These are phyloP conservation scores for Trametes coccinea DNA, from an alignment of 768 basidiomycete species.

Conservation along the genomic window DNA sequence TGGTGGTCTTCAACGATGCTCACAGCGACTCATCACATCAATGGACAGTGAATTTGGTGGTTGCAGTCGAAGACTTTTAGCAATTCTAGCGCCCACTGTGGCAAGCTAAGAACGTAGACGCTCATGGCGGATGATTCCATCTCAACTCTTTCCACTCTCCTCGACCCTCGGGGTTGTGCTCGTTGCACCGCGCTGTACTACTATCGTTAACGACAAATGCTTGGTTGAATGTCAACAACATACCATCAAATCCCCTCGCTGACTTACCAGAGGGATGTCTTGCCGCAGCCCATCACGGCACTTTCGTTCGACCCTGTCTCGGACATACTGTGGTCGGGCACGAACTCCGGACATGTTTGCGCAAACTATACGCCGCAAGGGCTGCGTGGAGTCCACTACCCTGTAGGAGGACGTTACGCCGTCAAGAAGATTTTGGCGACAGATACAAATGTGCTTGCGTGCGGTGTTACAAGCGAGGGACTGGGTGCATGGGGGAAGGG, in stretches of 20 bases:
- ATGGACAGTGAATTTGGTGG: no score
- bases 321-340: conserved; percentile 87
- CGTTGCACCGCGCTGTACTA: not conserved
- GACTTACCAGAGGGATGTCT: conserved; percentile 22
- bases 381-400: conserved; percentile 70
- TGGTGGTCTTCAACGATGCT: no score
- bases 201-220: conserved; percentile 5
- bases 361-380: conserved; percentile 68
- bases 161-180: not conserved
- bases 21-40: no score
- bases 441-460: conserved; percentile 75
- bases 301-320: conserved; percentile 90
- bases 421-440: conserved; percentile 78
- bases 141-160: not conserved
- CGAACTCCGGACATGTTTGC: conserved; percentile 65
- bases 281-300: conserved; percentile 55
- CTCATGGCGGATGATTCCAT: no score
- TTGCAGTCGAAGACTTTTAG: no score
- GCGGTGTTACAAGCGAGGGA: conserved; percentile 59
- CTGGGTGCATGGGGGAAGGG: conserved; percentile 84
- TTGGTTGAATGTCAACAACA: conserved; percentile 19
- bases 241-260: conserved; percentile 19
- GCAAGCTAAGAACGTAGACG: no score
- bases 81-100: no score
- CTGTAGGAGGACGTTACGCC: conserved; percentile 62